Evolutionary conservation across 2,329 filamentous ascomycete genomes (phyloP).

Genomic region (Cladorrhinum sp.): DNA sequence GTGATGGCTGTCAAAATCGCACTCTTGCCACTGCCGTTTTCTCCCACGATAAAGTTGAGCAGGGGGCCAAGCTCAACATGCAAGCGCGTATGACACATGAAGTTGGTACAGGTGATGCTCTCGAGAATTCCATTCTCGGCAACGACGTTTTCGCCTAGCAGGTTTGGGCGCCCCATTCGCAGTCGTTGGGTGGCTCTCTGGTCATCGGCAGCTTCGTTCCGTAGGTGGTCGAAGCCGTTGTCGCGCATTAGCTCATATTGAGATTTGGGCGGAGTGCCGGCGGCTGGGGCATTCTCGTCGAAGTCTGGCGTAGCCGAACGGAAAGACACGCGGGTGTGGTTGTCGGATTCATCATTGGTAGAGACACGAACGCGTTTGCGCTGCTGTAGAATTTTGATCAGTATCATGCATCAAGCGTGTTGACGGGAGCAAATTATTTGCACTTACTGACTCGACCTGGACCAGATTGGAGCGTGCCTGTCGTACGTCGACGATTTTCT

Average conservation of each 20-base stretch:
- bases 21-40: constrained; percentile 97
- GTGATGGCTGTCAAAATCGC: constrained; percentile 91
- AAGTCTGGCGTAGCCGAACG: constrained; percentile 24
- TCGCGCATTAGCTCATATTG: constrained; percentile 63
- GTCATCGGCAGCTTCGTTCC: constrained; percentile 57
- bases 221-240: constrained; percentile 55
- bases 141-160: constrained; percentile 64
- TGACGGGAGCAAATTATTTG: background rate
- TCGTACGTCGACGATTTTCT: constrained; percentile 35
- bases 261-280: constrained; percentile 45
- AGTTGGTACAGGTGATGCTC: constrained; percentile 82
- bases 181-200: constrained; percentile 63
- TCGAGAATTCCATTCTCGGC: constrained; percentile 86
- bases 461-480: constrained; percentile 40
- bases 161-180: constrained; percentile 37
- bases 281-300: constrained; percentile 30
- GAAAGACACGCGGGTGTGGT: constrained; percentile 17
- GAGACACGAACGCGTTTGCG: constrained; percentile 41
- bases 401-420: background rate
- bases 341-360: constrained; percentile 17
- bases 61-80: constrained; percentile 83
- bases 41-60: constrained; percentile 97
- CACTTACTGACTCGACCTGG: constrained; percentile 39
- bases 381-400: constrained; percentile 25
- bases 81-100: constrained; percentile 90